Conservation (phyloP, 257 asterid species). For the Anisodus acutangulus region DNA sequence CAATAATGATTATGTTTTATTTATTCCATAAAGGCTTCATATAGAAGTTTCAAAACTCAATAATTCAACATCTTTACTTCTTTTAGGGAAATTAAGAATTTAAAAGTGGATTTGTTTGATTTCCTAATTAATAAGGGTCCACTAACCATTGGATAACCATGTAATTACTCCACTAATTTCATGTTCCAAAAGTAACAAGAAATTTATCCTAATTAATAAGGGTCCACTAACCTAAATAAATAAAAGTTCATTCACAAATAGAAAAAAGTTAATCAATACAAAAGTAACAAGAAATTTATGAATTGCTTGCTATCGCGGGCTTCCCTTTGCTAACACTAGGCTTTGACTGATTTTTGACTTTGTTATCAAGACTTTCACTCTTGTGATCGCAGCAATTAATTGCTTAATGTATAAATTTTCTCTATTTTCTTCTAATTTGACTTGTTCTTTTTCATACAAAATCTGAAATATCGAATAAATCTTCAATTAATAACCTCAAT, state of each 20-base stretch:
- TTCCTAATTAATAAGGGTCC: not conserved
- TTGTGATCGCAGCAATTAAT: too few relatives aligned
- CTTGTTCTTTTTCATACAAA: too few relatives aligned
- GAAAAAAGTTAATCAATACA: not conserved
- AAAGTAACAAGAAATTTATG: not conserved
- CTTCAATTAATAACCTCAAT: too few relatives aligned
- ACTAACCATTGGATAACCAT: not conserved
- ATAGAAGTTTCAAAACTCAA: conserved; percentile 1
- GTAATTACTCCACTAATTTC: not conserved
- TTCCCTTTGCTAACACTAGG: too few relatives aligned
- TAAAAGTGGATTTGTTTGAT: not conserved
- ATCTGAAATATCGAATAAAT: too few relatives aligned
- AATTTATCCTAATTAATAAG: too few relatives aligned
- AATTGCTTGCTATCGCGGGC: too few relatives aligned
- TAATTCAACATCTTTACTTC: conserved; percentile 2
- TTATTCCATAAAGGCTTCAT: conserved; percentile 6
- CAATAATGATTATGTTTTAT: not conserved
- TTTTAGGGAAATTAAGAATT: not conserved
- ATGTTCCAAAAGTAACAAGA: not conserved
- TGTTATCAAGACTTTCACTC: too few relatives aligned
- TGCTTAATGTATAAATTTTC: too few relatives aligned
- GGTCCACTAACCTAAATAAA: too few relatives aligned
- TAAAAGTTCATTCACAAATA: not conserved
- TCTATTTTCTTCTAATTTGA: too few relatives aligned
- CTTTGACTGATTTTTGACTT: too few relatives aligned